Evolutionary conservation across 129 eudicot species (phyloP).

Genomic region (Apium graveolens): DNA sequence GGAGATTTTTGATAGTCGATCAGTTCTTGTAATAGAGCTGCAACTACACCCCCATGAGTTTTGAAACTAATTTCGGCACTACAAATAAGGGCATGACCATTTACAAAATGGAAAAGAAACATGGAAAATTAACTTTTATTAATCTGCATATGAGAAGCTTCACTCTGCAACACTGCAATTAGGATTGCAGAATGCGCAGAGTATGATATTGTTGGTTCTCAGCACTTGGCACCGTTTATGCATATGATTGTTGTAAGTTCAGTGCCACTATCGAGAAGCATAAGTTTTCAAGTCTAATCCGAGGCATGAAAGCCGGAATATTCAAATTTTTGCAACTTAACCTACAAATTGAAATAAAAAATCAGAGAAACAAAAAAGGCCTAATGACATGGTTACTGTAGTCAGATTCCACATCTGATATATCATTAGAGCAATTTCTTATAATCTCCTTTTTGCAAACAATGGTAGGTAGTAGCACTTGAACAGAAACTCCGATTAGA

Average conservation of each 20-base stretch:
- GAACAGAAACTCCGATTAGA: slow-evolving; percentile 24
- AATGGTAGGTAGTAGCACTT: slow-evolving; percentile 32
- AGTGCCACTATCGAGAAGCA: background rate
- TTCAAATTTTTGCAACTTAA: background rate
- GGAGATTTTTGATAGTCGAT: background rate
- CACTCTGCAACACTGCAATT: background rate
- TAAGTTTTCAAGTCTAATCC: background rate
- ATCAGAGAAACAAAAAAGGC: slow-evolving; percentile 33
- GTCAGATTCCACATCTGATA: background rate
- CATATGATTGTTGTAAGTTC: background rate
- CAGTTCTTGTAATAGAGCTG: background rate
- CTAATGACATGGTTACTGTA: slow-evolving; percentile 11
- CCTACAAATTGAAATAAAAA: background rate
- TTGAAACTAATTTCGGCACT: background rate
- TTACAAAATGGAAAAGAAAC: background rate
- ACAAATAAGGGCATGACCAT: background rate
- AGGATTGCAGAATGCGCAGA: background rate
- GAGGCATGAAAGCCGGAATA: background rate
- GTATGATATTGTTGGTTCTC: background rate
- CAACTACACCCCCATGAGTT: background rate
- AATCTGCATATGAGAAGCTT: background rate
- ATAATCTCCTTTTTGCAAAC: slow-evolving; percentile 8
- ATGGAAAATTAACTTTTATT: background rate
- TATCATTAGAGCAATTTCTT: background rate
- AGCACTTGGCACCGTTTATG: background rate